phyloP scores from a whole-genome alignment of 2,329 filamentous ascomycete species.

The Waltergamsia citrina region DNA sequence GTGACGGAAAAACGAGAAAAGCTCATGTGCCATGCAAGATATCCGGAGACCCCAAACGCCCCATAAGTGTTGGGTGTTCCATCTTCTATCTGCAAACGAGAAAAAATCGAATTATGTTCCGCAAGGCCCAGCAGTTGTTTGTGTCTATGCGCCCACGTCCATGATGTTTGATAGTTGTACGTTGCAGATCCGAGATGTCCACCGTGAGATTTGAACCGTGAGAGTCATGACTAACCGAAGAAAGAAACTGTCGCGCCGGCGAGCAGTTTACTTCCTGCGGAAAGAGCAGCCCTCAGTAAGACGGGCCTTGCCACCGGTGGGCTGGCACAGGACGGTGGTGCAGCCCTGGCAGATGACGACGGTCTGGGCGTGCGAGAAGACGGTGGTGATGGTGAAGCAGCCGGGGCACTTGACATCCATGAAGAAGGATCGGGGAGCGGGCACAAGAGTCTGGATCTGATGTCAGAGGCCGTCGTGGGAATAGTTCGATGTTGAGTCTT shows the following conservation, averaged over 20 bases:
- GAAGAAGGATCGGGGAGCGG: conserved; percentile 97
- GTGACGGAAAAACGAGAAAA: conserved; percentile 26
- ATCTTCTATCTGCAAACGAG: conserved; percentile 60
- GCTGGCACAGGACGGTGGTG: conserved; percentile 99
- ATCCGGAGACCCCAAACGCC: conserved; percentile 73
- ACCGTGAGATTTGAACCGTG: conserved; percentile 36
- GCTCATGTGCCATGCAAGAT: conserved; percentile 59
- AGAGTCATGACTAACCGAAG: conserved; percentile 38
- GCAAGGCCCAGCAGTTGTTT: conserved; percentile 23
- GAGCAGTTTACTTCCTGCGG: conserved; percentile 89
- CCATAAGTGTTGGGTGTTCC: conserved; percentile 53
- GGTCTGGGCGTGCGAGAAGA: conserved; percentile 99
- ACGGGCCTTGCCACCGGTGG: conserved; percentile 97
- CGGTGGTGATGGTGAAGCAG: conserved; percentile 99
- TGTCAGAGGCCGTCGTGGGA: conserved; percentile 1
- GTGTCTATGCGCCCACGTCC: conserved; percentile 38
- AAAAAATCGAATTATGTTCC: conserved; percentile 31
- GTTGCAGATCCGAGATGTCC: conserved; percentile 51
- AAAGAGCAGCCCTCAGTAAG: conserved; percentile 99
- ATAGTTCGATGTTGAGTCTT: conserved; percentile 7
- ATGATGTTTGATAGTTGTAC: conserved; percentile 24
- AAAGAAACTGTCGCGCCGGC: conserved; percentile 32
- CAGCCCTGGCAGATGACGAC: conserved; percentile 99
- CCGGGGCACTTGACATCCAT: conserved; percentile 99
- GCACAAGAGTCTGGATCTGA: conserved; percentile 69